A percentile compares a stretch with the other conserved stretches of the same genome.
Conservation (phyloP, 495 filamentous ascomycete genomes). For the Tuber borchii region DNA sequence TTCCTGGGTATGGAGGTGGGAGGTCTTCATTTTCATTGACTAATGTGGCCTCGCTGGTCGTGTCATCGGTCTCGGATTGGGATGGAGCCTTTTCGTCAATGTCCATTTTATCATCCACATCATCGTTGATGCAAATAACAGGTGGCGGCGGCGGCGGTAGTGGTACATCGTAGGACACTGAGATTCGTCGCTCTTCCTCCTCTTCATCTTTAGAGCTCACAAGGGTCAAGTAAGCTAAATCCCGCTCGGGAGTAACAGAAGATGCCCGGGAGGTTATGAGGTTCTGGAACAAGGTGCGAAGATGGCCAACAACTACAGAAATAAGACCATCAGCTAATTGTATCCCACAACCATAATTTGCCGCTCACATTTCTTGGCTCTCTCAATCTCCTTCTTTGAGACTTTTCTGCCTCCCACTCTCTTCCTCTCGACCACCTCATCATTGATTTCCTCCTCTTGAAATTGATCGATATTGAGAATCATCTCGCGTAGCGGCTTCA, state of each 20-base stretch:
- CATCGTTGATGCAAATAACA: slow-evolving; percentile 18
- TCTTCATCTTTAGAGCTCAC: slow-evolving; percentile 56
- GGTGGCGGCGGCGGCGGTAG: slow-evolving; percentile 9
- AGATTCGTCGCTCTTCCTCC: slow-evolving; percentile 33
- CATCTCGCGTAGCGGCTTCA: slow-evolving; percentile 73
- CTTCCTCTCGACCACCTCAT: slow-evolving; percentile 55
- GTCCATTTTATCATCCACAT: slow-evolving; percentile 42
- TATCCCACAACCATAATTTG: neutral
- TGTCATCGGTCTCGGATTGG: slow-evolving; percentile 29
- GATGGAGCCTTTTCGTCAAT: slow-evolving; percentile 22
- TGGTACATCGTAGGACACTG: slow-evolving; percentile 32
- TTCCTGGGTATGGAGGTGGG: slow-evolving; percentile 19
- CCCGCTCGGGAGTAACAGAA: slow-evolving; percentile 61
- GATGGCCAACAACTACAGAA: slow-evolving; percentile 59
- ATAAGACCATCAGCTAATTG: slow-evolving; percentile 13
- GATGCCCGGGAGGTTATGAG: slow-evolving; percentile 55
- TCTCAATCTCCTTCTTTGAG: slow-evolving; percentile 55
- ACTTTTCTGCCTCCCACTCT: slow-evolving; percentile 56
- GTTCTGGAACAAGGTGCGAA: slow-evolving; percentile 64
- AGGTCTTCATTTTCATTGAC: slow-evolving; percentile 46
- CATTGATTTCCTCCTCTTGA: slow-evolving; percentile 56
- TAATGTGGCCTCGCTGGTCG: slow-evolving; percentile 51
- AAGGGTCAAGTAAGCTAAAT: slow-evolving; percentile 76
- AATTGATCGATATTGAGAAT: slow-evolving; percentile 65
- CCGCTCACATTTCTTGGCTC: slow-evolving; percentile 64